phyloP scores from a whole-genome alignment of 352 stramenopile species.

The Pythium folliculosum region DNA sequence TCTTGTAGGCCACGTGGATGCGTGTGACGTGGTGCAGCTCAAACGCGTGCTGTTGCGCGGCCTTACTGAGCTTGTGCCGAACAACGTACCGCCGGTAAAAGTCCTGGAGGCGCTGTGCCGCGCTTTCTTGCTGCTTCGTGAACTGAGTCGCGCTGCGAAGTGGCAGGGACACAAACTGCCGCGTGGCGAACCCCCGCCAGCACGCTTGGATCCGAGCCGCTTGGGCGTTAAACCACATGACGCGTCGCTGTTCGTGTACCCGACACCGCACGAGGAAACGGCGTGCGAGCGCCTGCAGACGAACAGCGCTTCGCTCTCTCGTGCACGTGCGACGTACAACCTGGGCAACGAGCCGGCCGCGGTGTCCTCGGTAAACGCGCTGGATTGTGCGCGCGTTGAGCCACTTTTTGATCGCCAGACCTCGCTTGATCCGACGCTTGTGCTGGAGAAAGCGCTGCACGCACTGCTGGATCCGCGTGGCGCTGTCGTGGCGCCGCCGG shows the following conservation, averaged over 20 bases:
- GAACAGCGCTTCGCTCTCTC: constrained; percentile 14
- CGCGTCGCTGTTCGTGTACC: constrained; percentile 19
- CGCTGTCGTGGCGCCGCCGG: constrained; percentile 21
- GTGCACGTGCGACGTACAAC: neutral
- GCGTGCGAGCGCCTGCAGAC: constrained; percentile 32
- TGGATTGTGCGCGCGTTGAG: constrained; percentile 46
- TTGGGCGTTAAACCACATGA: neutral
- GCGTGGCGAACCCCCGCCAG: constrained; percentile 35
- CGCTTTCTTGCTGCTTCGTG: constrained; percentile 32
- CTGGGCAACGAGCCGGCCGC: constrained; percentile 23
- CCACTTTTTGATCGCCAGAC: constrained; percentile 34
- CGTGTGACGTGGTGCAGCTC: constrained; percentile 29
- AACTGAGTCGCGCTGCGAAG: neutral
- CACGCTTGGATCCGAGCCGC: constrained; percentile 27
- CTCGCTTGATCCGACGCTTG: neutral
- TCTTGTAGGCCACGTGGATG: constrained; percentile 56
- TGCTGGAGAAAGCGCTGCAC: constrained; percentile 34
- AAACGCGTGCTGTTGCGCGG: constrained; percentile 9
- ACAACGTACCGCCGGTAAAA: constrained; percentile 35
- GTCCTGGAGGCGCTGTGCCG: constrained; percentile 42
- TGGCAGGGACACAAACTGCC: neutral
- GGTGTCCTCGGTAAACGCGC: constrained; percentile 38
- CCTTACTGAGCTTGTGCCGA: constrained; percentile 28
- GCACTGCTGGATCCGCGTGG: constrained; percentile 38
- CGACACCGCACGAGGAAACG: constrained; percentile 25